Percentiles rank a stretch among this genome's conserved stretches.
Evolutionary conservation across 805 yeast species (phyloP).

Genomic region (Lipomyces anomalus): DNA sequence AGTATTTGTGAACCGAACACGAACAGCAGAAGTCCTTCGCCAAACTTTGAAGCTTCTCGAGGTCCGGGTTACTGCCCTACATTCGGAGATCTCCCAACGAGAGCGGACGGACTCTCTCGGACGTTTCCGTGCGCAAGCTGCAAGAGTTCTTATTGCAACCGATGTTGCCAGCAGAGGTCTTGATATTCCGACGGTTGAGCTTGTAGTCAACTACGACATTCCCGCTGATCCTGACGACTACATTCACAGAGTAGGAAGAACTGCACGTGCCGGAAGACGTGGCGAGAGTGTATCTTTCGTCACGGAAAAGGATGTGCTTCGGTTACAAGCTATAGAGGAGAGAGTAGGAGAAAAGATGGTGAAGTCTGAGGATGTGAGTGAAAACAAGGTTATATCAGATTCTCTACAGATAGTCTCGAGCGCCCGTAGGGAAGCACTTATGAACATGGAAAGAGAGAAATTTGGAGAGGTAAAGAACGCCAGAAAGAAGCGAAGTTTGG

Average conservation of each 20-base stretch:
- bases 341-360: conserved; percentile 75
- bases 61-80: conserved; percentile 79
- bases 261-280: conserved; percentile 92
- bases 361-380: conserved; percentile 64
- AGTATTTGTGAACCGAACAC: conserved; percentile 85
- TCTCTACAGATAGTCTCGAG: conserved; percentile 64
- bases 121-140: conserved; percentile 90
- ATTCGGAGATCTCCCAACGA: conserved; percentile 88
- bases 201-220: conserved; percentile 85
- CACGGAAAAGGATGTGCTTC: conserved; percentile 74
- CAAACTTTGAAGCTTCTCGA: conserved; percentile 69
- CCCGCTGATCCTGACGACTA: conserved; percentile 97
- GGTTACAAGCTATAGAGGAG: conserved; percentile 81
- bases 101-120: conserved; percentile 90
- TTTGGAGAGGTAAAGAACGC: conserved; percentile 47
- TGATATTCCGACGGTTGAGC: conserved; percentile 87
- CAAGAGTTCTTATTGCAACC: conserved; percentile 86
- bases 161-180: conserved; percentile 97
- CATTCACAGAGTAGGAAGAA: conserved; percentile 96
- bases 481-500: background rate
- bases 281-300: conserved; percentile 82
- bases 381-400: conserved; percentile 67
- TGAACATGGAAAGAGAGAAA: conserved; percentile 89
- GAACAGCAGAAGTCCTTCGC: conserved; percentile 80
- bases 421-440: conserved; percentile 83